Evolutionary conservation across 352 stramenopile species (phyloP), one percentile per base, ranked within the genome.

Genomic region (Phytophthora podocarpi): DNA sequence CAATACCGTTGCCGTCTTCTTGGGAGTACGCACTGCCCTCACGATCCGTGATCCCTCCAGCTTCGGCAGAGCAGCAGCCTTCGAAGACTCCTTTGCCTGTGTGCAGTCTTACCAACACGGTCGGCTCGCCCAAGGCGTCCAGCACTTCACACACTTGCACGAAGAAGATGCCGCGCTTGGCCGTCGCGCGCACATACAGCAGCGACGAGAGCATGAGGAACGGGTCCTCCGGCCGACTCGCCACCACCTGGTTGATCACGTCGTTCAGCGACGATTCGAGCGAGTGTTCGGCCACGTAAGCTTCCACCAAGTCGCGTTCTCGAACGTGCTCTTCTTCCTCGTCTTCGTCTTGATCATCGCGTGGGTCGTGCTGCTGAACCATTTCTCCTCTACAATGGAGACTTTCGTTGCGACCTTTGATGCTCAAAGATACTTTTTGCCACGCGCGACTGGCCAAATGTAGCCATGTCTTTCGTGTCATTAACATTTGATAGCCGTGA

Each of bases 271-370:
- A 67, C 26, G 61, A 64, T 59, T 94, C 85, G 11, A 94, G 70
- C 53, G 73, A 67, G 68, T 94, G 82, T 32, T 91, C 79, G 16
- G 72, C 55, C 32, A 94, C 55, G 51, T 94, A 94, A 6, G 74
- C 67, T 60, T 94, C 85, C 12, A 92, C 81, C 26, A 90, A 57
- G 36, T 93, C 84, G n/a, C 80, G 76, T 60, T 92, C 83, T 13
- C 74, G 75, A 18, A 67, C 57, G 34, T 84, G 68, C 15, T 76
- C 62, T 5, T 69, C 72, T 13, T 78, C 60, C 1, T 76, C 61
- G 4, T 71, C 66, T n/a, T 67, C 61, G 1, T 73, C 49, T 16
- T 59, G 45, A 3, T 61, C 52, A 34, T 67, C 32, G 10, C 24
- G 36, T 11, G 28, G 23, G 11, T 69, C 51, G 1, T 72, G 64